Evolutionary conservation across 2,329 filamentous ascomycete species (phyloP).

Genomic region (Calonectria honghensis): DNA sequence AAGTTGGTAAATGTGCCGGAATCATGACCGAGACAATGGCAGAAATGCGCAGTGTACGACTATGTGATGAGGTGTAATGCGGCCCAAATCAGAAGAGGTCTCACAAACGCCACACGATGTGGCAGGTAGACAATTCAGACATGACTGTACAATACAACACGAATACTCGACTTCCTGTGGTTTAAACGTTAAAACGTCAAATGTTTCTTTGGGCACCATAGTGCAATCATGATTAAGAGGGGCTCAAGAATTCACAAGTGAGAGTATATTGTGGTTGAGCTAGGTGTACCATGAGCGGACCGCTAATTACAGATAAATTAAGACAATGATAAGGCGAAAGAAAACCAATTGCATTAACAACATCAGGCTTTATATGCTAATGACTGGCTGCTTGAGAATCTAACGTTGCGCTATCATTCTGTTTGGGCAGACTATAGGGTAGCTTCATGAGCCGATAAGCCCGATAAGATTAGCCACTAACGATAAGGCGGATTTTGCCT

Average conservation of each 20-base stretch:
- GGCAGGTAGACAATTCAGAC: slow-evolving; percentile 37
- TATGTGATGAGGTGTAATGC: slow-evolving; percentile 38
- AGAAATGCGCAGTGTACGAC: slow-evolving; percentile 49
- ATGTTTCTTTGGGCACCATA: neutral
- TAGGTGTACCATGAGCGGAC: neutral
- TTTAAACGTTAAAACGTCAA: neutral
- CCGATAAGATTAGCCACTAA: slow-evolving; percentile 44
- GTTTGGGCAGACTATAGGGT: neutral
- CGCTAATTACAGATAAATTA: neutral
- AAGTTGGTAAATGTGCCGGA: slow-evolving; percentile 82
- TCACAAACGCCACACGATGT: slow-evolving; percentile 29
- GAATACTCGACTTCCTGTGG: slow-evolving; percentile 28
- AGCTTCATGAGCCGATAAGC: slow-evolving; percentile 20
- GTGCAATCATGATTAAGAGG: neutral
- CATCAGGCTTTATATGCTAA: neutral
- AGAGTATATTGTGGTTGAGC: neutral
- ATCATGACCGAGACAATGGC: neutral
- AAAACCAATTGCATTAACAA: neutral
- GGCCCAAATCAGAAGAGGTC: slow-evolving; percentile 7
- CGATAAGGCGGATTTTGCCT: slow-evolving; percentile 31
- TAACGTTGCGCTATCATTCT: no score
- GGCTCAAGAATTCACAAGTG: accelerated
- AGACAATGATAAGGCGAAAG: neutral
- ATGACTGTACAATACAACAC: slow-evolving; percentile 53
- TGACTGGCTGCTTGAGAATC: neutral